Conservation (phyloP, 495 filamentous ascomycete species). For the Xylaria sp. region DNA sequence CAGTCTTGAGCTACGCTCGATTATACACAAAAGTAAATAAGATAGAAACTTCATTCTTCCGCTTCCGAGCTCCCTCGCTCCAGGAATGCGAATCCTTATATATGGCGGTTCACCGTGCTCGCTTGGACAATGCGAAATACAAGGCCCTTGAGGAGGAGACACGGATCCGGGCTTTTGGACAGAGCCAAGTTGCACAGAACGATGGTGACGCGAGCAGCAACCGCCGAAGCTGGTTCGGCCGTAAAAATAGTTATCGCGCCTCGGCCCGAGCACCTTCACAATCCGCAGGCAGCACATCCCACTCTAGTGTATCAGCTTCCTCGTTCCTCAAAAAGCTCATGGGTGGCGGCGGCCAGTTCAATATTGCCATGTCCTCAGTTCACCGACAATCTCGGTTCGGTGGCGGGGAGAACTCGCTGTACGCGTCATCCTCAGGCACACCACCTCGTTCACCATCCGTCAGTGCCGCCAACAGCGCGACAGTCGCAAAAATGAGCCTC, state of each 20-base stretch:
- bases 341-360: slow-evolving; percentile 65
- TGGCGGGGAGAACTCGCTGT: slow-evolving; percentile 66
- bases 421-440: slow-evolving; percentile 61
- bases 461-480: slow-evolving; percentile 62
- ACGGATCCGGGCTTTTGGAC: slow-evolving; percentile 57
- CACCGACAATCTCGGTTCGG: slow-evolving; percentile 53
- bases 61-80: slow-evolving; percentile 78
- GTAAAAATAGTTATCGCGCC: slow-evolving; percentile 65
- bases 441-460: slow-evolving; percentile 65
- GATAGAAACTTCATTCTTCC: slow-evolving; percentile 67
- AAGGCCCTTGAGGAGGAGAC: slow-evolving; percentile 75
- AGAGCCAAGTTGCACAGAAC: slow-evolving; percentile 42
- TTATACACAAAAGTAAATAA: slow-evolving; percentile 76
- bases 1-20: slow-evolving; percentile 60
- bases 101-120: slow-evolving; percentile 78
- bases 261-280: slow-evolving; percentile 60
- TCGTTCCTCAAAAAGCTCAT: slow-evolving; percentile 70
- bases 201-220: slow-evolving; percentile 51
- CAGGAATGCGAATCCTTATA: slow-evolving; percentile 84
- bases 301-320: slow-evolving; percentile 73
- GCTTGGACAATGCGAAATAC: slow-evolving; percentile 87
- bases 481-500: slow-evolving; percentile 68
- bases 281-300: slow-evolving; percentile 47
- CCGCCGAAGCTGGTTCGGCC: slow-evolving; percentile 61
- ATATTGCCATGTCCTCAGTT: slow-evolving; percentile 68